These are phyloP conservation scores for Salix dunnii DNA, from an alignment of 345 rosid species.

Conservation along the genomic window DNA sequence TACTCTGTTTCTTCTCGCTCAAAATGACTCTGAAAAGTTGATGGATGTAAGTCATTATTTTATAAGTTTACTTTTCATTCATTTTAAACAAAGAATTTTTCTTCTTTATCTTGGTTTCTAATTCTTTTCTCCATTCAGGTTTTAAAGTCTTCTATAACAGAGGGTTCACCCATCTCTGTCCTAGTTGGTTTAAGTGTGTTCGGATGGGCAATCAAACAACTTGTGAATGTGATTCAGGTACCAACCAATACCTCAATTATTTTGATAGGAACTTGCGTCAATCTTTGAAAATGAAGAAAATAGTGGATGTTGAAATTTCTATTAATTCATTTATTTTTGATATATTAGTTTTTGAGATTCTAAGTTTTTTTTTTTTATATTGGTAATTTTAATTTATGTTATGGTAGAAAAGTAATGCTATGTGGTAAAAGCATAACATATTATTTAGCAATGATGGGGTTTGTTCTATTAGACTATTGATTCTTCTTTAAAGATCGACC, in stretches of 20 bases:
- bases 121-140: conserved; percentile 42
- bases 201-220: conserved; percentile 84
- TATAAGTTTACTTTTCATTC: not conserved
- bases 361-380: not conserved
- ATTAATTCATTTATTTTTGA: not conserved
- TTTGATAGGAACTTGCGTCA: not conserved
- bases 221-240: conserved; percentile 83
- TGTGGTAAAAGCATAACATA: not conserved
- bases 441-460: not conserved
- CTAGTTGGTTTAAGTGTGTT: conserved; percentile 57
- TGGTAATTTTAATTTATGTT: not conserved
- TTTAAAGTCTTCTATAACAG: conserved; percentile 35
- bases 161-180: conserved; percentile 46
- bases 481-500: not conserved
- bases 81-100: not conserved
- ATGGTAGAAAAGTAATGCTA: not conserved
- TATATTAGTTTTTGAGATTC: not conserved
- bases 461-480: not conserved
- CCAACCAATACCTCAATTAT: conserved; percentile 5
- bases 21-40: conserved; percentile 57
- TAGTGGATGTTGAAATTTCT: conserved; percentile 1
- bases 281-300: not conserved
- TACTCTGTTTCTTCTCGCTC: conserved; percentile 58
- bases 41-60: conserved; percentile 48
- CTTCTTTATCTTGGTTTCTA: conserved; percentile 10